Percentiles rank a stretch among this genome's conserved stretches.
phyloP scores from a whole-genome alignment of 2,329 filamentous ascomycete species.

The Alternaria rosae region DNA sequence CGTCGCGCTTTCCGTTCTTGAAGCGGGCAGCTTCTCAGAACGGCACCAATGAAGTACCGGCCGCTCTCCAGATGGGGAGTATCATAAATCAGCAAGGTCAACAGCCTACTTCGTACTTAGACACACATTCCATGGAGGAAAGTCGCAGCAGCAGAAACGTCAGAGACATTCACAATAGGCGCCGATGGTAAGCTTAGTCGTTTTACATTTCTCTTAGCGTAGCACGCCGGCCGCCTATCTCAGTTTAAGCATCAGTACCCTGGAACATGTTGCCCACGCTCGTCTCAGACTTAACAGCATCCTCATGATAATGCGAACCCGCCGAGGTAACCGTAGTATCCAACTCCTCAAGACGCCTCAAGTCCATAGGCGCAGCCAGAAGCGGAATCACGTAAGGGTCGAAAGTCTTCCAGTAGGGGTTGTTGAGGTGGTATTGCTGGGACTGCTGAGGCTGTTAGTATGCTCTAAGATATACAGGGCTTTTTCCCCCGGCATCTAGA shows the following conservation, averaged over 20 bases:
- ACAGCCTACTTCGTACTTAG: too few species aligned
- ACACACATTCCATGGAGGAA: too few species aligned
- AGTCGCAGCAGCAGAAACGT: too few species aligned
- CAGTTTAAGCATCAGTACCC: slow-evolving; percentile 13
- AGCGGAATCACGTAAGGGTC: slow-evolving; percentile 76
- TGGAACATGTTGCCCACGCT: slow-evolving; percentile 13
- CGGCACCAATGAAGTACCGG: too few species aligned
- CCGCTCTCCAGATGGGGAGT: too few species aligned
- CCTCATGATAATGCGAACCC: slow-evolving; percentile 13
- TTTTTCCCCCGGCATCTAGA: too few species aligned
- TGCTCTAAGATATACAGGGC: too few species aligned
- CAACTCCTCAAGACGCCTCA: slow-evolving; percentile 72
- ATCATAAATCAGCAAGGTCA: too few species aligned
- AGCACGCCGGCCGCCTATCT: too few species aligned
- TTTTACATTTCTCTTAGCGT: neutral
- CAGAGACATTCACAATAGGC: neutral
- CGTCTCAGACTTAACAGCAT: slow-evolving; percentile 11
- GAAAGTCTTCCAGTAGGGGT: slow-evolving; percentile 79
- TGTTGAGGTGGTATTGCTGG: slow-evolving; percentile 58
- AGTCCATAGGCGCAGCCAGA: slow-evolving; percentile 72
- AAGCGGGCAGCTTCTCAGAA: too few species aligned
- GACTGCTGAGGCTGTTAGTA: slow-evolving; percentile 28
- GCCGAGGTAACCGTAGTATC: slow-evolving; percentile 45
- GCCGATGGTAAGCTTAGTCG: neutral
- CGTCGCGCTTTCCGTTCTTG: too few species aligned